Percentiles rank a stretch among this genome's conserved stretches.
Conservation (phyloP, 495 filamentous ascomycete species). For the Pyrenopolyporus hunteri region DNA sequence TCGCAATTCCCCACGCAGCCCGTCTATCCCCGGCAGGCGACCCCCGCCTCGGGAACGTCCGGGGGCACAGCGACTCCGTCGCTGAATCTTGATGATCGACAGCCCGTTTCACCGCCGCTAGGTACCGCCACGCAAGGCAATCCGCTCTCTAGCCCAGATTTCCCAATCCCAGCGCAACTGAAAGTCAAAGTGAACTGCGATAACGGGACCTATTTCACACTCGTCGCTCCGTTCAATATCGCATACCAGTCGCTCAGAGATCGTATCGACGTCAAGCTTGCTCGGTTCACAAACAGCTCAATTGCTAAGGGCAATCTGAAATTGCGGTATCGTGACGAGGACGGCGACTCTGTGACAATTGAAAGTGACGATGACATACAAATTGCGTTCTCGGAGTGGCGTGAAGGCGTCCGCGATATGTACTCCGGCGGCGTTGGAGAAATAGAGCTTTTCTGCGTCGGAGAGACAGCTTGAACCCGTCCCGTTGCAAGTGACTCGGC, state of each 20-base stretch:
- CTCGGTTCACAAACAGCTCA: slow-evolving; percentile 77
- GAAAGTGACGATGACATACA: slow-evolving; percentile 94
- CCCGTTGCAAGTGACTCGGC: neutral
- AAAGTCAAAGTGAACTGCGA: slow-evolving; percentile 94
- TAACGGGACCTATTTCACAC: slow-evolving; percentile 78
- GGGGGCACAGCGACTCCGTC: slow-evolving; percentile 34
- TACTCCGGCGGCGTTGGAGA: slow-evolving; percentile 74
- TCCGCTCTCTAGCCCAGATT: slow-evolving; percentile 54
- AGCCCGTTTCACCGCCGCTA: slow-evolving; percentile 41
- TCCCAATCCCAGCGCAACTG: slow-evolving; percentile 77
- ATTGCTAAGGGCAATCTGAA: slow-evolving; percentile 79
- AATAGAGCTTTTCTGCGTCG: slow-evolving; percentile 76
- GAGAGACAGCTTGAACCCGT: slow-evolving; percentile 37
- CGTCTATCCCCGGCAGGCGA: slow-evolving; percentile 52
- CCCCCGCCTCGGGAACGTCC: slow-evolving; percentile 41
- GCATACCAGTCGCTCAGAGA: slow-evolving; percentile 89
- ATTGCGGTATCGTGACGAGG: slow-evolving; percentile 89
- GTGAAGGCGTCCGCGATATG: slow-evolving; percentile 72
- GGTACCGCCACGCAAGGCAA: slow-evolving; percentile 46
- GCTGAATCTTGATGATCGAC: slow-evolving; percentile 42
- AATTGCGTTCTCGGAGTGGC: slow-evolving; percentile 91
- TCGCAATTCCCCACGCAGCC: slow-evolving; percentile 56
- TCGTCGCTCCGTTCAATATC: slow-evolving; percentile 93
- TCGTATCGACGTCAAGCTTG: slow-evolving; percentile 95
- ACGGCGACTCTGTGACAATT: slow-evolving; percentile 91